A percentile compares a stretch with the other conserved stretches of the same genome.
Evolutionary conservation across 306 rosid species (phyloP).

Genomic region (Pyrus bretschneideri): DNA sequence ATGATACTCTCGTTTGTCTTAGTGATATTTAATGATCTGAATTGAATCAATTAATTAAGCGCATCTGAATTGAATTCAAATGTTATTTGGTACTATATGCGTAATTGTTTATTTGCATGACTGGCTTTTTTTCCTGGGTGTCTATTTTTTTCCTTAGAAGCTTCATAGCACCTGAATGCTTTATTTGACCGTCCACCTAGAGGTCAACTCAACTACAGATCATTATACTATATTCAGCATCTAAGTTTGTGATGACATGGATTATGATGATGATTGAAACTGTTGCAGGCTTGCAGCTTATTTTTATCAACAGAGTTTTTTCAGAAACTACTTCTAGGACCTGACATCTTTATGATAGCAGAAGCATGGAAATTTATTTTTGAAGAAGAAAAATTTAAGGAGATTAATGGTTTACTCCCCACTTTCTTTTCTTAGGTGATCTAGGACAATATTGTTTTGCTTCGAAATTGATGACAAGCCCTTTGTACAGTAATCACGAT

Average conservation of each 20-base stretch:
- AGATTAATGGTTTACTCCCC: background rate
- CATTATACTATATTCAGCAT: background rate
- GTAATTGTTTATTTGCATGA: background rate
- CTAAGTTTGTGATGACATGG: background rate
- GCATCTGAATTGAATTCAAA: background rate
- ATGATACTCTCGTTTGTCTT: background rate
- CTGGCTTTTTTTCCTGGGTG: background rate
- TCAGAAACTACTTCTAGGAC: background rate
- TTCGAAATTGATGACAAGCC: background rate
- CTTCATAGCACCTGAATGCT: background rate
- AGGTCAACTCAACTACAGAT: background rate
- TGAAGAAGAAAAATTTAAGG: background rate
- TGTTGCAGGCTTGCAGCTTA: background rate
- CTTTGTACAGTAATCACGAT: background rate
- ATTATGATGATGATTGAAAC: background rate
- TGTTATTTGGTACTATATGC: background rate
- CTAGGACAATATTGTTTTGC: background rate
- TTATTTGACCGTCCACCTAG: background rate
- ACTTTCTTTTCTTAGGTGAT: background rate
- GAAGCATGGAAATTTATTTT: background rate
- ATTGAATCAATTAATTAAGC: background rate
- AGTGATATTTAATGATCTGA: background rate
- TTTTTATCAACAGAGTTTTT: background rate
- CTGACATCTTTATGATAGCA: background rate
- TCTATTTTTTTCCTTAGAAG: background rate